Evolutionary conservation across 306 rosid genomes (phyloP).

Genomic region (Cucurbita moschata): DNA sequence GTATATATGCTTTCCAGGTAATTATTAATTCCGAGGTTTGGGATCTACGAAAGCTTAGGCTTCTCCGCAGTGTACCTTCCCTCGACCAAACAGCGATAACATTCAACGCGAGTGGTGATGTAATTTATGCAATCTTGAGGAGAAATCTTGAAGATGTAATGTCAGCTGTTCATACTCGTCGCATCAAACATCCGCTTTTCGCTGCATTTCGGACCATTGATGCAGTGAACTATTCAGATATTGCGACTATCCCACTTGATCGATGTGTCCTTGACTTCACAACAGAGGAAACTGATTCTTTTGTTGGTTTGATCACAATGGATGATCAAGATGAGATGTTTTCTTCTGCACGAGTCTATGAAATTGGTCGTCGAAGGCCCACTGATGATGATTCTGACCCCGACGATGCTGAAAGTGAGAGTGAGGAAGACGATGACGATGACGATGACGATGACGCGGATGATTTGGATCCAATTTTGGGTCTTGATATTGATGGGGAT

Average conservation of each 20-base stretch:
- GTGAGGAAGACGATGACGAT: slow-evolving; percentile 80
- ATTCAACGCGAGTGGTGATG: slow-evolving; percentile 90
- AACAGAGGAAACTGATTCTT: slow-evolving; percentile 80
- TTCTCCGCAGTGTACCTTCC: slow-evolving; percentile 86
- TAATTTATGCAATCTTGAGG: slow-evolving; percentile 86
- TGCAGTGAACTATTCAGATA: slow-evolving; percentile 83
- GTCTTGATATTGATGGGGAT: slow-evolving; percentile 71
- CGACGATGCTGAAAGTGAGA: slow-evolving; percentile 87
- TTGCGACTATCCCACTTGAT: slow-evolving; percentile 77
- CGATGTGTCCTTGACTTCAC: slow-evolving; percentile 98
- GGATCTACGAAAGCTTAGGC: slow-evolving; percentile 88
- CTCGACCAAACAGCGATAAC: slow-evolving; percentile 83
- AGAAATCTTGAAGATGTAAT: slow-evolving; percentile 88
- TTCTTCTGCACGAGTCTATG: slow-evolving; percentile 78
- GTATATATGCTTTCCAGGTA: slow-evolving; percentile 31
- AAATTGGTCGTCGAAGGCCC: slow-evolving; percentile 86
- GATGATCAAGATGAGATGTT: slow-evolving; percentile 92
- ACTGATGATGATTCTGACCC: slow-evolving; percentile 98
- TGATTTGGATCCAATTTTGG: slow-evolving; percentile 49
- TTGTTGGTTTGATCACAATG: slow-evolving; percentile 84
- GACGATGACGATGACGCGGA: slow-evolving; percentile 40
- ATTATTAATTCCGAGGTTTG: slow-evolving; percentile 98
- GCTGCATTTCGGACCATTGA: slow-evolving; percentile 94
- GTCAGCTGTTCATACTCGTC: slow-evolving; percentile 81
- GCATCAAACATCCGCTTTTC: slow-evolving; percentile 71